Base-by-base conservation (phyloP, 148 eudicot genomes). In the Fagopyrum tataricum region DNA sequence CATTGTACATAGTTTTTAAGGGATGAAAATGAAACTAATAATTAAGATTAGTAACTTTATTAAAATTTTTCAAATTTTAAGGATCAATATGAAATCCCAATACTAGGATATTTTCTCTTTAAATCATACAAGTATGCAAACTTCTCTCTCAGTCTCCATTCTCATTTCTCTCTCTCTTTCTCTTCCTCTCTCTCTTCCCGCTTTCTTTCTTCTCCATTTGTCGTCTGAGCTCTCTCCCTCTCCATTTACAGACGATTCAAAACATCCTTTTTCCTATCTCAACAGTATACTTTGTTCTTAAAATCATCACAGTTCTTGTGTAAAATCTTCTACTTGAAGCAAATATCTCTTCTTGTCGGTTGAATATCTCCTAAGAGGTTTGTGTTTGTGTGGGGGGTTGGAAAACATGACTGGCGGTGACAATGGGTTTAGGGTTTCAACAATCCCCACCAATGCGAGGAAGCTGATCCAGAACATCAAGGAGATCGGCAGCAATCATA, bases 401-500 rank as follows among this genome's bases (percentile, higher is more conserved):
- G 75, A 53, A 70, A 86, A 70, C 18, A 87, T 84, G 90, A 83
- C 85, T 79, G 82, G 83, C 69, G 43, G 18, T 40, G 26, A 42
- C 41, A 26, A 12, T 74, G 86, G 75, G 46, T 72, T 75, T 77
- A 86, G 84, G 88, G 88, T 76, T 75, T 74, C 80, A 47, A 43
- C 74, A 69, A 78, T 90, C 66, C 85, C 96, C 62, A 72, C 37
- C 58, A 83, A 72, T 74, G 81, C 82, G 13, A 80, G 49, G 79
- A 83, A 76, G 71, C 84, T 73, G 80, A 86, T 90, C 79, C 80
- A 80, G 55, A 81, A 83, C 62, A 82, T 90, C 10, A 85, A 80
- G 67, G 96, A 88, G 86, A 86, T 90, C 83, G 73, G 83, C 42
- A 79, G 84, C 3, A 78, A 81, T 61, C 87, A 86, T 74, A 78